Conservation (phyloP, 257 asterid species). For the Solanum neorickii region DNA sequence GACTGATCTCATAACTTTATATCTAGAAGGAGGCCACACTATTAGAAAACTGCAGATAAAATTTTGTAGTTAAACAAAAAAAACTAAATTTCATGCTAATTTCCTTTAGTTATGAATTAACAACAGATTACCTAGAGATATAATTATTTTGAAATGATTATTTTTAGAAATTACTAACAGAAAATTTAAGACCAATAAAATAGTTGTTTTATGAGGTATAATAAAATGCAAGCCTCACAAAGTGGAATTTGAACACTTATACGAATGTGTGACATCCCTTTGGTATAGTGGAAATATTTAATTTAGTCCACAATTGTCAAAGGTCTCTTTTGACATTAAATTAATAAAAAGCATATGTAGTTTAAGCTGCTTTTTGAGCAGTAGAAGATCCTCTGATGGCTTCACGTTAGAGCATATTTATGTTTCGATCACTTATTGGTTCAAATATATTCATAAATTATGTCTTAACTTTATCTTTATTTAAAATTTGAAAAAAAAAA, state of each 20-base stretch:
- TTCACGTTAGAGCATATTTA: constrained; percentile 11
- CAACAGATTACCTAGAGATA: too few relatives aligned
- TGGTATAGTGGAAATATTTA: background rate
- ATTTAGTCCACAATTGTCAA: constrained; percentile 15
- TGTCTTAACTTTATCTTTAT: background rate
- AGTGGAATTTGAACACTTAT: background rate
- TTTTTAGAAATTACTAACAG: too few relatives aligned
- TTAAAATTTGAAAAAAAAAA: background rate
- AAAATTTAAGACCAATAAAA: too few relatives aligned
- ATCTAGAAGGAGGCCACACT: background rate
- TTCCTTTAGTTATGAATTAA: background rate
- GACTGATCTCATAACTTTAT: background rate
- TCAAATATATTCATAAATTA: background rate
- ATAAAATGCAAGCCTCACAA: background rate
- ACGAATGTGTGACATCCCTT: constrained; percentile 10
- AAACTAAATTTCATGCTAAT: too few relatives aligned
- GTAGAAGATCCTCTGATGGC: constrained; percentile 49
- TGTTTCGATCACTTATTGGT: constrained; percentile 17
- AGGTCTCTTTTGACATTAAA: constrained; percentile 8
- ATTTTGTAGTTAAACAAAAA: background rate
- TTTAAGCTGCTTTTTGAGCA: constrained; percentile 41
- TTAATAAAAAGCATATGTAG: constrained; percentile 47
- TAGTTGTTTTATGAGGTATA: background rate
- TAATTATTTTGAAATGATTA: too few relatives aligned
- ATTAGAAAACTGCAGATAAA: background rate